Evolutionary conservation across 169 alveolate genomes (phyloP).

Genomic region (Eimeria acervulina): DNA sequence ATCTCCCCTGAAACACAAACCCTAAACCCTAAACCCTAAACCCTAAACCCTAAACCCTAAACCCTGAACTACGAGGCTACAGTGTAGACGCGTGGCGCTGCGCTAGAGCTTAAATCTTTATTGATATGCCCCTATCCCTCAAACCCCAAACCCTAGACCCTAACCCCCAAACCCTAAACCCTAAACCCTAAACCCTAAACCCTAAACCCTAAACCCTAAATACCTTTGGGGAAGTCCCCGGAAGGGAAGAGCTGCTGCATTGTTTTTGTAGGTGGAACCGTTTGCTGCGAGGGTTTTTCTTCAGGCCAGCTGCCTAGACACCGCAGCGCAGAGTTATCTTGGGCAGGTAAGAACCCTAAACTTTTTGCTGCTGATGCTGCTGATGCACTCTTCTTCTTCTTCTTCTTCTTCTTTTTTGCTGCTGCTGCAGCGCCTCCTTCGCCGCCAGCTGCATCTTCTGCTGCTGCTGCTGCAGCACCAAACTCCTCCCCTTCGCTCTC

Average conservation of each 20-base stretch:
- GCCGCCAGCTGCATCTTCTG: conserved; percentile 15
- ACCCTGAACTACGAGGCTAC: not conserved
- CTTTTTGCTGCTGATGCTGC: conserved; percentile 63
- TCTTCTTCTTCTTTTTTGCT: conserved; percentile 77
- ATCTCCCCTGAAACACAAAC: not conserved
- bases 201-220: conserved; percentile 43
- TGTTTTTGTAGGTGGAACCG: conserved; percentile 91
- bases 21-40: conserved; percentile 21
- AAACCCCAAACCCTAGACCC: not conserved
- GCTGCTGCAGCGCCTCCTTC: conserved; percentile 72
- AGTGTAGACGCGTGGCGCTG: too few relatives aligned
- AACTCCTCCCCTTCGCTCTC: conserved; percentile 16
- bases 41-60: conserved; percentile 5
- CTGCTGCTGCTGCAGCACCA: not conserved
- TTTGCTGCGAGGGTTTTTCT: conserved; percentile 86
- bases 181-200: not conserved
- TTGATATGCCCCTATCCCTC: not conserved
- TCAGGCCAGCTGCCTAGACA: conserved; percentile 89
- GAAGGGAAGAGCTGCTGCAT: conserved; percentile 85
- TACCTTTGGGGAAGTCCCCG: conserved; percentile 86
- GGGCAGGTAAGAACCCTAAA: conserved; percentile 78
- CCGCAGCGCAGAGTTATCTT: conserved; percentile 88
- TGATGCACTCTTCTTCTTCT: conserved; percentile 74
- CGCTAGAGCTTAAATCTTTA: too few relatives aligned
- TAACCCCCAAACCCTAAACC: not conserved